Evolutionary conservation across 139 green algal genomes (phyloP), one percentile per base, ranked within the genome.

Genomic region (Chlamydomonas eustigma): DNA sequence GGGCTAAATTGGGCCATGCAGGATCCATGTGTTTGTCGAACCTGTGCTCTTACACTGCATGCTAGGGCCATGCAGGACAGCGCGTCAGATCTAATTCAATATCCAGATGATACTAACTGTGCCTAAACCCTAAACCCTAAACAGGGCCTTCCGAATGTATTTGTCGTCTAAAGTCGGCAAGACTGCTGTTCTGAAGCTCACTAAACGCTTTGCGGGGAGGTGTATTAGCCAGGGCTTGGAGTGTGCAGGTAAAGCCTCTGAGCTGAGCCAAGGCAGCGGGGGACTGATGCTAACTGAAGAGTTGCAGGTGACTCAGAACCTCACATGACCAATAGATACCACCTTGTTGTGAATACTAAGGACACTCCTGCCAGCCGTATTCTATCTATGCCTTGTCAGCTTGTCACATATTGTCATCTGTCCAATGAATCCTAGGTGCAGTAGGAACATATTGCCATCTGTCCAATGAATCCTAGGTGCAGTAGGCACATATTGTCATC

Each of bases 151-250:
- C 52, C 79, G 86, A 24, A 75, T 91, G 0, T 77, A 78, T 73
- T 64, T 90, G 25, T 89, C 84, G n/a, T 84, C 78, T 44, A 91
- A 91, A 50, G 73, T 51, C 3, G 86, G 84, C 67, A 90, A 89
- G 75, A 33, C 64, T 4, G 76, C 72, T 4, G 37, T 79, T 35
- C 78, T 90, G 39, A 37, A n/a, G 39, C 25, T 50, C 3, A 74
- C 68, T 2, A 36, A 3, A 34, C 68, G 68, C 4, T 74, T 64
- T 32, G 65, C 33, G 34, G 24, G 6, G 25, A 5, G 6, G 25
- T 24, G 25, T 18, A 70, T 70, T 28, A 70, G 58, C 44, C 44
- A 58, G 44, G 12, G 44, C 44, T 18, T 18, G 44, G 12, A 58
- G 44, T n/a, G n/a, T n/a, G n/a, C 44, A 58, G 44, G 18, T 58